phyloP scores from a whole-genome alignment of 208 protist species.

The Acanthamoeba triangularis region DNA sequence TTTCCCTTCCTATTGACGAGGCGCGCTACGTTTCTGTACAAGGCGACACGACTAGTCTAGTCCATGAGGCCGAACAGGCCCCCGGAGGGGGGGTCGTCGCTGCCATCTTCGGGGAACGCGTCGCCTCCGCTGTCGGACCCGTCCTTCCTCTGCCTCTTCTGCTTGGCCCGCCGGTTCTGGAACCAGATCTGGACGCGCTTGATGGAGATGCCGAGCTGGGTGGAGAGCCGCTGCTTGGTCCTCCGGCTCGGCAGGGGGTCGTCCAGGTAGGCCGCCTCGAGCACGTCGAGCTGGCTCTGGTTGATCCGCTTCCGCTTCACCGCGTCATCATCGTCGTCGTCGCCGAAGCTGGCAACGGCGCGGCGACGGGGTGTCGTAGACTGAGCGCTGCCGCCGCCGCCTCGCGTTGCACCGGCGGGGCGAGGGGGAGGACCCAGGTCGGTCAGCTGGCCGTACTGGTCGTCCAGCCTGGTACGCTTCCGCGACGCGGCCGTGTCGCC shows the following conservation, averaged over 20 bases:
- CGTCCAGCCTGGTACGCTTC: neutral
- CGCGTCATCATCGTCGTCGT: neutral
- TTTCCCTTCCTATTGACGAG: neutral
- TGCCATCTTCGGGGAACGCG: neutral
- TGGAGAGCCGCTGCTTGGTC: constrained; percentile 4
- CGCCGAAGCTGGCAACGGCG: too few species aligned
- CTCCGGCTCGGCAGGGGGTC: constrained; percentile 34
- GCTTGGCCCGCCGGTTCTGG: constrained; percentile 30
- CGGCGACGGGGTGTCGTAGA: neutral
- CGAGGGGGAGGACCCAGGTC: neutral
- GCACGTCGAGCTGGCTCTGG: constrained; percentile 37
- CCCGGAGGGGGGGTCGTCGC: neutral
- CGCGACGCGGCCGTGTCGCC: too few species aligned
- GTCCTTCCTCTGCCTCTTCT: neutral
- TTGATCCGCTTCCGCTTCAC: constrained; percentile 3
- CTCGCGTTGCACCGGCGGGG: neutral
- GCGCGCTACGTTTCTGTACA: neutral
- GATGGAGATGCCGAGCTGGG: constrained; percentile 36
- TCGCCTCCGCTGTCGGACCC: neutral
- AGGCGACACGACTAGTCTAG: neutral
- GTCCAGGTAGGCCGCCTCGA: constrained; percentile 34
- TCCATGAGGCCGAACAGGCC: neutral
- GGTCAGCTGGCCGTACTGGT: neutral
- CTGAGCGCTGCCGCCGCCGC: too few species aligned
- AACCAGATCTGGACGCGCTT: constrained; percentile 62